Base-by-base conservation (phyloP, 208 protist genomes). In the Angomonas deanei region DNA sequence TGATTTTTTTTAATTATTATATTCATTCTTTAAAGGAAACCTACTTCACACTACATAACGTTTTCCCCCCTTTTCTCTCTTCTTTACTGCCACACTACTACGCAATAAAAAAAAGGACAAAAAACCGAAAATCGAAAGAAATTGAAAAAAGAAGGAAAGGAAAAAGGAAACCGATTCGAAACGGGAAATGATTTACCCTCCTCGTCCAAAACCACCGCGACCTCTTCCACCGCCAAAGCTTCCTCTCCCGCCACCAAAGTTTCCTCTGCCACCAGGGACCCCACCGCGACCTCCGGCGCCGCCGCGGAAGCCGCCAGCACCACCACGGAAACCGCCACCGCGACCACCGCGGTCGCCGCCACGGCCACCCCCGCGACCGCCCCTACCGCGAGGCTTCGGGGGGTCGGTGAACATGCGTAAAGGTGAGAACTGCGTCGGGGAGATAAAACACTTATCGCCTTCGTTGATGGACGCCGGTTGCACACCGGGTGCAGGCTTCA, bases 331-430 rank as follows among this genome's bases (percentile, higher is more conserved):
- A 24, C 75, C 69, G 28, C 81, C 64, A 28, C 65, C 68, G 46
- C 39, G 34, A 27, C 66, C 66, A 54, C 68, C 76, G n/a, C 70
- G 69, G 33, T 72, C 61, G 10, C 77, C 68, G 50, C 79, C 74
- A 52, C 80, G 63, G 23, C 80, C 52, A 36, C 82, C 82, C 19
- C 87, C 82, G 13, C 89, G 77, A 17, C 89, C 86, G n/a, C 90
- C 86, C 32, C 88, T 79, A 26, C 88, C 86, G n/a, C 88, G 83
- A 19, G 86, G 86, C 71, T 87, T 91, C 36, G 88, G 84, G 17
- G 88, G 88, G 36, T 94, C 81, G 27, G 91, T 95, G 63, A 97
- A 97, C 59, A 80, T 75, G 52, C 79, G 84, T 60, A 96, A 67
- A 0, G 86, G 84, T 0, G 81, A 77, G 59, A 97, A 84, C 71